phyloP scores from a whole-genome alignment of 805 yeast species.

The Wickerhamomyces rabaulensis region DNA sequence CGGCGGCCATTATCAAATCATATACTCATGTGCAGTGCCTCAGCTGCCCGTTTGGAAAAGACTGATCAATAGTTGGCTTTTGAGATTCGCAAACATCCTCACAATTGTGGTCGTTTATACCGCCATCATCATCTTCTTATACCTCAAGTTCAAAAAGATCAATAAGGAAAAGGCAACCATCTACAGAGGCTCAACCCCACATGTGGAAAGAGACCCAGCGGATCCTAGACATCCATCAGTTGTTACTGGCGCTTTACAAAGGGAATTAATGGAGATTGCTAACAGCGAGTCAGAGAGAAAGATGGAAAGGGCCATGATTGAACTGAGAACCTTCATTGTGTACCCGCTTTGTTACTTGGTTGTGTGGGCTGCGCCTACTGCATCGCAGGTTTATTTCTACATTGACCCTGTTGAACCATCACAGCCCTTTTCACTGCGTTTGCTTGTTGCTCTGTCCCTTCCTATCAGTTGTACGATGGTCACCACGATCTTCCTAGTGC shows the following conservation, averaged over 20 bases:
- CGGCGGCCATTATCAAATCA: constrained; percentile 6
- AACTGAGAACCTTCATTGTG: constrained; percentile 15
- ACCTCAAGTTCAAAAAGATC: constrained; percentile 7
- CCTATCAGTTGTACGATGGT: constrained; percentile 79
- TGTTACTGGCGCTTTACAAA: constrained; percentile 9
- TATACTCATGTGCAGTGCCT: constrained; percentile 16
- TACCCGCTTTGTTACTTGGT: constrained; percentile 20
- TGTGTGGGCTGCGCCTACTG: constrained; percentile 15
- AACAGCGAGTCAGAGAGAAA: constrained; percentile 5
- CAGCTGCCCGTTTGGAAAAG: constrained; percentile 16
- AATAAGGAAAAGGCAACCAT: constrained; percentile 9
- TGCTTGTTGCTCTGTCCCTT: constrained; percentile 58
- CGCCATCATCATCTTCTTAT: constrained; percentile 13
- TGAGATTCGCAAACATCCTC: constrained; percentile 14
- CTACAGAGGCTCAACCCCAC: constrained; percentile 1
- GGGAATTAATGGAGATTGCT: constrained; percentile 16
- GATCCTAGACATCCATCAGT: not conserved
- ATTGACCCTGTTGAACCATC: not conserved
- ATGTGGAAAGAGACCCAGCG: not conserved
- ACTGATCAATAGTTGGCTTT: constrained; percentile 12
- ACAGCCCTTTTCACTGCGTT: constrained; percentile 6
- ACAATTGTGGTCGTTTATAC: constrained; percentile 14
- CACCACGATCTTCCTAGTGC: constrained; percentile 61
- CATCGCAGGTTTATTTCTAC: constrained; percentile 13
- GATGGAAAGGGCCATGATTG: constrained; percentile 12